A percentile compares a stretch with the other conserved stretches of the same genome.
These are phyloP conservation scores for Kodamaea sp. DNA, from an alignment of 1,139 yeast genomes.

Conservation along the genomic window DNA sequence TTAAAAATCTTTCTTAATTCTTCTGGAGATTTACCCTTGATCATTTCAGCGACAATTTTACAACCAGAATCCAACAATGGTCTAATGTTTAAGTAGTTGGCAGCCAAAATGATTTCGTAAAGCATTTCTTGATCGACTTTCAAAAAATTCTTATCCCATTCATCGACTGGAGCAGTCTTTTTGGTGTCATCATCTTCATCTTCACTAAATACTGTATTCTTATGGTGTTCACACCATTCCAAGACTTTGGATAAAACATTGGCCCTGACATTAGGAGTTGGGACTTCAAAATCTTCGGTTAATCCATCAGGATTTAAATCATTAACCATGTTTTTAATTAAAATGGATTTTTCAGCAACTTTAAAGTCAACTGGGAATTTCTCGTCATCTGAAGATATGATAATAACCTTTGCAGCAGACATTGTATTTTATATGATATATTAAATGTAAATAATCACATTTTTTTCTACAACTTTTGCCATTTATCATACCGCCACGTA, in stretches of 20 bases:
- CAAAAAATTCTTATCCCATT: slow-evolving; percentile 95
- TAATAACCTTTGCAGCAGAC: slow-evolving; percentile 47
- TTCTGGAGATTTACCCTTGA: slow-evolving; percentile 92
- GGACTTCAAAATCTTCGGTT: slow-evolving; percentile 73
- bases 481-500: background rate
- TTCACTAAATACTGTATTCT: slow-evolving; percentile 70
- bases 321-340: slow-evolving; percentile 86
- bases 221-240: slow-evolving; percentile 98
- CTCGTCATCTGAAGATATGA: slow-evolving; percentile 73
- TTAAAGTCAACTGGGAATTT: slow-evolving; percentile 70
- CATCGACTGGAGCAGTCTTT: slow-evolving; percentile 74
- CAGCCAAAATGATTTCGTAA: slow-evolving; percentile 92
- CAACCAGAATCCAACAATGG: slow-evolving; percentile 94
- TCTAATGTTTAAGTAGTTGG: slow-evolving; percentile 90
- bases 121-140: slow-evolving; percentile 98
- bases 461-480: background rate
- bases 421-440: slow-evolving; percentile 5
- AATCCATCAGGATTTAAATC: slow-evolving; percentile 66
- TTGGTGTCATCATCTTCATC: slow-evolving; percentile 79
- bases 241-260: slow-evolving; percentile 86
- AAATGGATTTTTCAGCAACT: slow-evolving; percentile 85
- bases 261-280: slow-evolving; percentile 86
- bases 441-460: background rate
- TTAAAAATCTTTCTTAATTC: slow-evolving; percentile 95
- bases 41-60: slow-evolving; percentile 97